Conservation (phyloP, 2,329 filamentous ascomycete genomes). For the Fusarium pseudoanthophilum region DNA sequence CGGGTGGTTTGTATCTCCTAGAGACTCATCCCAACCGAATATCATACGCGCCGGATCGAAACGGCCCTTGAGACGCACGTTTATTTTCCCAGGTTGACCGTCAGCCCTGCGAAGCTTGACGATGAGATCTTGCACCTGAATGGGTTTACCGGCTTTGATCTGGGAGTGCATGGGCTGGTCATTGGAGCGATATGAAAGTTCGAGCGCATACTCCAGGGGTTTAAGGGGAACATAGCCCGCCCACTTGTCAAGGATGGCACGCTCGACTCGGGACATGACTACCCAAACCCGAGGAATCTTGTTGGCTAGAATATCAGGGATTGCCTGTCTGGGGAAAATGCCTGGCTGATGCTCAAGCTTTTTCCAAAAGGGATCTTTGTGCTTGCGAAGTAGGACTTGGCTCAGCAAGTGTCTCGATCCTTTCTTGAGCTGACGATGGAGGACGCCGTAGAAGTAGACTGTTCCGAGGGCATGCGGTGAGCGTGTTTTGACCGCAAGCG, state of each 20-base stretch:
- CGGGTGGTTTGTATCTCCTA: background rate
- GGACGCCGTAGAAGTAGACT: constrained; percentile 49
- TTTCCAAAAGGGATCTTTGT: constrained; percentile 44
- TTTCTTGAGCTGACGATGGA: constrained; percentile 46
- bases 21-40: constrained; percentile 21
- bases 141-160: constrained; percentile 14
- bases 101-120: constrained; percentile 38
- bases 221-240: constrained; percentile 45
- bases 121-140: constrained; percentile 26
- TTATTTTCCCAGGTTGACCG: constrained; percentile 30
- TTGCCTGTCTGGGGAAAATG: constrained; percentile 46
- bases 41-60: constrained; percentile 40
- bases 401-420: constrained; percentile 40
- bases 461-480: constrained; percentile 47
- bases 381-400: constrained; percentile 41
- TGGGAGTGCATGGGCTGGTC: constrained; percentile 44
- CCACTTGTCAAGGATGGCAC: constrained; percentile 46
- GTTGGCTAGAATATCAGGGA: constrained; percentile 27
- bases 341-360: constrained; percentile 33
- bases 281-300: constrained; percentile 30
- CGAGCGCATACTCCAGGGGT: constrained; percentile 43
- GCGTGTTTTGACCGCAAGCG: constrained; percentile 48
- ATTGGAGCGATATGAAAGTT: constrained; percentile 42
- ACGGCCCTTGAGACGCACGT: constrained; percentile 38
- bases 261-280: constrained; percentile 46